phyloP scores from a whole-genome alignment of 768 basidiomycete species.

The Lyophyllum atratum region DNA sequence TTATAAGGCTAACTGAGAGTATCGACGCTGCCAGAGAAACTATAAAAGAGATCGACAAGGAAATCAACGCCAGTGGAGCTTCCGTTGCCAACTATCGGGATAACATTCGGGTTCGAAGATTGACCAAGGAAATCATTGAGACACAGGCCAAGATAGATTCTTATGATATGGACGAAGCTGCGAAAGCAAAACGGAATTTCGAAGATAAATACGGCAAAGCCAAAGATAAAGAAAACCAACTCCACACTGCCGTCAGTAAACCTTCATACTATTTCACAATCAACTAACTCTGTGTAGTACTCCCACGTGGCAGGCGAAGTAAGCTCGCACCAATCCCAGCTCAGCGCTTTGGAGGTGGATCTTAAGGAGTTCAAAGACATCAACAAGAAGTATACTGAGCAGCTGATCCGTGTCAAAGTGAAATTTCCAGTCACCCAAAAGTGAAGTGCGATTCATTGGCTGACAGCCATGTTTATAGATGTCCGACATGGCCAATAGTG shows the following conservation, averaged over 20 bases:
- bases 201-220: conserved; percentile 75
- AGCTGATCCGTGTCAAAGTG: conserved; percentile 94
- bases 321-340: conserved; percentile 66
- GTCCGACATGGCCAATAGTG: conserved; percentile 96
- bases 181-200: conserved; percentile 82
- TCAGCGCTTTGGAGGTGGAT: conserved; percentile 68
- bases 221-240: conserved; percentile 69
- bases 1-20: conserved; percentile 34
- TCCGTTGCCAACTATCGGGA: conserved; percentile 73
- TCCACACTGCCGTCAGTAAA: conserved; percentile 63
- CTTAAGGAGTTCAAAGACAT: conserved; percentile 86
- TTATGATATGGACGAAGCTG: conserved; percentile 84
- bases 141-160: conserved; percentile 72
- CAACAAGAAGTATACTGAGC: conserved; percentile 83
- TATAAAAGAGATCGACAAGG: conserved; percentile 68
- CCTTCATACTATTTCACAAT: neutral
- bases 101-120: conserved; percentile 77
- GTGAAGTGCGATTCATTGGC: neutral
- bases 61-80: conserved; percentile 77
- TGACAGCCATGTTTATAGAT: conserved; percentile 54
- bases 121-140: conserved; percentile 63
- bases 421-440: conserved; percentile 9
- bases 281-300: conserved; percentile 47
- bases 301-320: conserved; percentile 86
- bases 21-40: conserved; percentile 41